A percentile compares a stretch with the other conserved stretches of the same genome.
Conservation (phyloP, 176 grass and related monocot genomes). For the barley (Hordeum vulgare) region DNA sequence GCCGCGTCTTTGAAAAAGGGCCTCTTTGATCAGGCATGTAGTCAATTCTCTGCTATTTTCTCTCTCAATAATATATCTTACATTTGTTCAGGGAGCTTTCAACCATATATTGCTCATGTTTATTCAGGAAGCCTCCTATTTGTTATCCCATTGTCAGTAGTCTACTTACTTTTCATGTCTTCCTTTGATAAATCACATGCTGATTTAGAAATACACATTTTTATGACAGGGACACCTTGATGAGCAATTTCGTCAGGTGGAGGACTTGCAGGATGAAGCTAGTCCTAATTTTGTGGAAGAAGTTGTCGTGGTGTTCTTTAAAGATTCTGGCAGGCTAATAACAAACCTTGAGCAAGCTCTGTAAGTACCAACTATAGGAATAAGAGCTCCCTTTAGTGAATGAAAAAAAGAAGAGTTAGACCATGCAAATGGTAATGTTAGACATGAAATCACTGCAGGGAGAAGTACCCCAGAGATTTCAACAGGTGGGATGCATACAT, state of each 20-base stretch:
- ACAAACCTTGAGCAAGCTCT: conserved; percentile 85
- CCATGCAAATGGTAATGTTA: neutral
- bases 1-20: conserved; percentile 77
- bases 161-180: conserved; percentile 2
- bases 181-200: conserved; percentile 11
- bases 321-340: conserved; percentile 74
- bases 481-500: conserved; percentile 75
- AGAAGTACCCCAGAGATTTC: conserved; percentile 78
- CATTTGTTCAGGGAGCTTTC: neutral
- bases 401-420: conserved; percentile 6
- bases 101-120: neutral
- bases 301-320: conserved; percentile 84
- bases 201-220: conserved; percentile 26
- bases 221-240: conserved; percentile 77
- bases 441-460: conserved; percentile 44
- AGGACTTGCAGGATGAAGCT: conserved; percentile 92
- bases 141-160: conserved; percentile 6
- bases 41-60: conserved; percentile 16
- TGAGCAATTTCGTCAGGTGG: conserved; percentile 91
- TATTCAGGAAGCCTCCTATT: neutral
- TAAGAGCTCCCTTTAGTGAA: conserved; percentile 1
- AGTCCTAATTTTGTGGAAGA: conserved; percentile 96
- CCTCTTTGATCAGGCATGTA: conserved; percentile 89
- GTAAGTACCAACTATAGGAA: conserved; percentile 42
- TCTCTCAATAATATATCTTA: conserved; percentile 20